These are phyloP conservation scores for Chalaropsis ovoidea DNA, from an alignment of 2,329 filamentous ascomycete genomes.

Conservation along the genomic window DNA sequence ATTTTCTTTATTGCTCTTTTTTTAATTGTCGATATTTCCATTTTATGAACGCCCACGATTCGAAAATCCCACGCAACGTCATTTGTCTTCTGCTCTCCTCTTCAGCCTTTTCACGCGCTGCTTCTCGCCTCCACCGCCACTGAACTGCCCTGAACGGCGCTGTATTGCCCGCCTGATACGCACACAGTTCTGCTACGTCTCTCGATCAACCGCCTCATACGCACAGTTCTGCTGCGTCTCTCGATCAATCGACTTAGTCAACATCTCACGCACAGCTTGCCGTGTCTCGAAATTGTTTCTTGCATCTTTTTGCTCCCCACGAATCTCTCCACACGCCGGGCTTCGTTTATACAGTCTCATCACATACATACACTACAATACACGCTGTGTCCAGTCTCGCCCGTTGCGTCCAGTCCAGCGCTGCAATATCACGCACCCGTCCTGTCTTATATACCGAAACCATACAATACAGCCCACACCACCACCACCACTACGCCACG, in stretches of 20 bases:
- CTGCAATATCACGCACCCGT: background rate
- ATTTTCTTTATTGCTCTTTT: background rate
- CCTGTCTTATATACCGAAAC: background rate
- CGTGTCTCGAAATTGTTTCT: background rate
- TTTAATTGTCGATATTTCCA: conserved; percentile 9
- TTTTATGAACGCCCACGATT: conserved; percentile 8
- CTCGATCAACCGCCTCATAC: background rate
- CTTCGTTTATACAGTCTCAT: too few relatives aligned
- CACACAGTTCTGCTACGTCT: too few relatives aligned
- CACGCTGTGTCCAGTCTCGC: too few relatives aligned
- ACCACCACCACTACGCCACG: background rate
- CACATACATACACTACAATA: too few relatives aligned
- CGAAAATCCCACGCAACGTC: conserved; percentile 8
- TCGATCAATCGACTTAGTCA: background rate
- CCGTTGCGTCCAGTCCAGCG: background rate
- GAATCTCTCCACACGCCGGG: too few relatives aligned
- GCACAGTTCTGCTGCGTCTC: background rate
- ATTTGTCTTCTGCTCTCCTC: background rate
- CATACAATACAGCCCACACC: background rate
- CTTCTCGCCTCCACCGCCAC: background rate
- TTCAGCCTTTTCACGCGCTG: background rate
- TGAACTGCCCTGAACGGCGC: background rate
- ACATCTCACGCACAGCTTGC: background rate
- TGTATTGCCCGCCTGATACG: too few relatives aligned
- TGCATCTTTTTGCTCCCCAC: too few relatives aligned